phyloP scores from a whole-genome alignment of 2,329 filamentous ascomycete species.

The Cryoendolithus antarcticus region DNA sequence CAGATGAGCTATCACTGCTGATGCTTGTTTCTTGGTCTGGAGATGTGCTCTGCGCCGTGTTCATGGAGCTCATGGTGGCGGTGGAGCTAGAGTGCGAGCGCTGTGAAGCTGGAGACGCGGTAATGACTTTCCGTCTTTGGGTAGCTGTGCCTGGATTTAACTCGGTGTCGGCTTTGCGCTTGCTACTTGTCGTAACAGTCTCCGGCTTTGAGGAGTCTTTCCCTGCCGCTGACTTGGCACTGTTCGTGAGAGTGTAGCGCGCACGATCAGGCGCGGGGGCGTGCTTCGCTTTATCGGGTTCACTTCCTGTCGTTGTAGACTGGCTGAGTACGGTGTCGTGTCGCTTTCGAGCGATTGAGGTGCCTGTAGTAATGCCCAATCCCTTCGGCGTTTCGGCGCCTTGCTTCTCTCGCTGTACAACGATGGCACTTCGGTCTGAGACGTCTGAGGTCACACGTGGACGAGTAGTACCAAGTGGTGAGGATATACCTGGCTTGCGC shows the following conservation, averaged over 20 bases:
- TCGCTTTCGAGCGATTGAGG: conserved; percentile 19
- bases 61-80: conserved; percentile 9
- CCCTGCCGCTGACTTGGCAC: neutral
- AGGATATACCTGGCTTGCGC: conserved; percentile 34
- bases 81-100: conserved; percentile 14
- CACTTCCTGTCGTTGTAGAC: conserved; percentile 10
- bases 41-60: conserved; percentile 6
- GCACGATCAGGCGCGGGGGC: conserved; percentile 16
- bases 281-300: conserved; percentile 24
- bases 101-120: conserved; percentile 19
- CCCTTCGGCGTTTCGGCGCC: conserved; percentile 30
- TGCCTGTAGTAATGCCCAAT: conserved; percentile 28
- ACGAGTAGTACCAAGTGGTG: conserved; percentile 48
- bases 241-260: conserved; percentile 5
- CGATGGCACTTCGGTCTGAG: conserved; percentile 16
- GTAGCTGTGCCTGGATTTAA: conserved; percentile 18
- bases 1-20: conserved; percentile 15
- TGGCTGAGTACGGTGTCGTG: conserved; percentile 21
- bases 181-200: conserved; percentile 13
- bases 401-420: conserved; percentile 14
- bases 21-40: conserved; percentile 5
- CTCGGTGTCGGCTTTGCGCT: conserved; percentile 34
- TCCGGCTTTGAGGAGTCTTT: no score
- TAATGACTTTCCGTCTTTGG: conserved; percentile 18
- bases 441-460: conserved; percentile 49